Evolutionary conservation across 106 monocot genomes (phyloP), one percentile per base, ranked within the genome.

Genomic region (Narthecium ossifragum): DNA sequence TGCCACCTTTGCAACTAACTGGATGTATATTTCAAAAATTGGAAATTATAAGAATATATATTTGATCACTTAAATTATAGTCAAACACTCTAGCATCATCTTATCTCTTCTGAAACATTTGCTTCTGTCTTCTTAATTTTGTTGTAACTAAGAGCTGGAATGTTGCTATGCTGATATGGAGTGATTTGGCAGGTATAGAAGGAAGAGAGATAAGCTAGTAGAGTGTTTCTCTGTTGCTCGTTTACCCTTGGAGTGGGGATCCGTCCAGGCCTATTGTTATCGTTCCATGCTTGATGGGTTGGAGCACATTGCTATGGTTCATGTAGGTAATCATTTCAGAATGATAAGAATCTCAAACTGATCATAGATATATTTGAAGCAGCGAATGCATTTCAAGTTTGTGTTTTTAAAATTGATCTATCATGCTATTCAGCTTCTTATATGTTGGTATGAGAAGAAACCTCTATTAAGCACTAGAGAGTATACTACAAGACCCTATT

Each of bases 271-370:
- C 27, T 64, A 76, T 41, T 76, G 70, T 39, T 76, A 76, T 41
- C 62, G 57, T 20, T 76, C 75, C 31, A 9, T 76, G 51, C 56
- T 76, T 50, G 75, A 76, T 70, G 75, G 75, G 31, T 70, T 76
- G 22, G 75, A 76, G 48, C 75, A 76, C 52, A 76, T 76, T 26
- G 75, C 75, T 12, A 76, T 76, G 75, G 75, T 76, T 25, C 69
- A 76, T 46, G 75, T 76, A 59, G 51, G 45, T 53, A n/a, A n/a
- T n/a, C n/a, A n/a, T n/a, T n/a, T n/a, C n/a, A n/a, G n/a, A n/a
- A n/a, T n/a, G n/a, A n/a, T n/a, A n/a, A n/a, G n/a, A n/a, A n/a
- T n/a, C n/a, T n/a, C n/a, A n/a, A n/a, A n/a, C n/a, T n/a, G n/a
- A n/a, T n/a, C n/a, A n/a, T n/a, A n/a, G n/a, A n/a, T n/a, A n/a